A percentile compares a stretch with the other conserved stretches of the same genome.
phyloP scores from a whole-genome alignment of 768 basidiomycete species.

The Lactarius quietus region DNA sequence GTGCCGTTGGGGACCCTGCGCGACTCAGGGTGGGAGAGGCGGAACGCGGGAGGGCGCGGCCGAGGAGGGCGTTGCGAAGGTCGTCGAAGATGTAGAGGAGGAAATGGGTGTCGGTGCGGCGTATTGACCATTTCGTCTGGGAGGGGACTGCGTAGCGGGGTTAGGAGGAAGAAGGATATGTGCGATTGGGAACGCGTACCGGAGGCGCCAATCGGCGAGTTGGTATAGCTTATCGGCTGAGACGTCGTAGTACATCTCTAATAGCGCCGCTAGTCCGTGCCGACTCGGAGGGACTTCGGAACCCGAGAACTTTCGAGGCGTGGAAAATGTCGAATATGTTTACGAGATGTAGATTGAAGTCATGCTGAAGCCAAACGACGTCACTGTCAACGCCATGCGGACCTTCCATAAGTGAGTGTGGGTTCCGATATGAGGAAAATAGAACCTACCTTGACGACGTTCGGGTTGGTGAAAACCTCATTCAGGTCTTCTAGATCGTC shows the following conservation, averaged over 20 bases:
- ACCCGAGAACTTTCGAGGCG: constrained; percentile 83
- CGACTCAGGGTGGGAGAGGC: constrained; percentile 27
- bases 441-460: constrained; percentile 70
- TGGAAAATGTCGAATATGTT: constrained; percentile 96
- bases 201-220: constrained; percentile 95
- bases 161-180: background rate
- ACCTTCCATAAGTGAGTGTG: constrained; percentile 46
- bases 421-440: background rate
- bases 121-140: constrained; percentile 86
- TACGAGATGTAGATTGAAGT: constrained; percentile 91
- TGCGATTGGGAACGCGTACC: constrained; percentile 37
- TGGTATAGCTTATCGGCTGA: constrained; percentile 94
- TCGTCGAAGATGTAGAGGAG: constrained; percentile 90
- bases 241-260: constrained; percentile 88
- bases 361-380: constrained; percentile 93
- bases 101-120: constrained; percentile 94
- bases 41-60: constrained; percentile 47
- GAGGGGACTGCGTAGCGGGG: constrained; percentile 54
- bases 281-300: constrained; percentile 75
- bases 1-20: constrained; percentile 22
- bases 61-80: constrained; percentile 83
- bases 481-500: constrained; percentile 72
- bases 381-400: constrained; percentile 91
- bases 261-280: constrained; percentile 78
- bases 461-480: constrained; percentile 81